These are phyloP conservation scores for Stemphylium lycopersici DNA, from an alignment of 2,329 filamentous ascomycete species.

Conservation along the genomic window DNA sequence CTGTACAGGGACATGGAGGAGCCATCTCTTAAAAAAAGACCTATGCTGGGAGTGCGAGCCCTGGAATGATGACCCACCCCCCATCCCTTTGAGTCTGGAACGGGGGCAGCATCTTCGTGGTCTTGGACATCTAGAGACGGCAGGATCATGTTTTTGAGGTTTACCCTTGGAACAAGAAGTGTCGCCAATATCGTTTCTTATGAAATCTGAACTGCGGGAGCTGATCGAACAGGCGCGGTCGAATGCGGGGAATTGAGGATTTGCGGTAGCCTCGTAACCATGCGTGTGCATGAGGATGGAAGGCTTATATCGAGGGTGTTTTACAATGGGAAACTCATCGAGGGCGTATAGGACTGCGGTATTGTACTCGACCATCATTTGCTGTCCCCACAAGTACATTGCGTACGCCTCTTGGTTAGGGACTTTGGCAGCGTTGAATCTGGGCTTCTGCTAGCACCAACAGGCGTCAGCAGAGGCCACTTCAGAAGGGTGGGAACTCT, in stretches of 20 bases:
- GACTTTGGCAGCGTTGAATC: too few species aligned
- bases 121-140: background rate
- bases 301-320: too few species aligned
- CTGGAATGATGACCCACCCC: too few species aligned
- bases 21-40: background rate
- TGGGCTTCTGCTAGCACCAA: too few species aligned
- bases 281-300: background rate
- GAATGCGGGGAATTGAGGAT: background rate
- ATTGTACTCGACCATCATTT: too few species aligned
- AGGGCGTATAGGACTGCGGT: too few species aligned
- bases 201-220: background rate
- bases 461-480: background rate
- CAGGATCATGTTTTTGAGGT: rapidly evolving
- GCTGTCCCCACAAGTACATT: too few species aligned
- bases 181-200: background rate
- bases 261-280: background rate
- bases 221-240: background rate
- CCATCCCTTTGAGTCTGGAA: background rate
- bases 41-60: background rate
- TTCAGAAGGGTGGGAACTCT: background rate
- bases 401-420: too few species aligned
- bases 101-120: background rate
- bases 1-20: background rate
- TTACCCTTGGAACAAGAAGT: background rate
- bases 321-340: too few species aligned